These are phyloP conservation scores for Botrytis aclada DNA, from an alignment of 2,329 filamentous ascomycete species.

Conservation along the genomic window DNA sequence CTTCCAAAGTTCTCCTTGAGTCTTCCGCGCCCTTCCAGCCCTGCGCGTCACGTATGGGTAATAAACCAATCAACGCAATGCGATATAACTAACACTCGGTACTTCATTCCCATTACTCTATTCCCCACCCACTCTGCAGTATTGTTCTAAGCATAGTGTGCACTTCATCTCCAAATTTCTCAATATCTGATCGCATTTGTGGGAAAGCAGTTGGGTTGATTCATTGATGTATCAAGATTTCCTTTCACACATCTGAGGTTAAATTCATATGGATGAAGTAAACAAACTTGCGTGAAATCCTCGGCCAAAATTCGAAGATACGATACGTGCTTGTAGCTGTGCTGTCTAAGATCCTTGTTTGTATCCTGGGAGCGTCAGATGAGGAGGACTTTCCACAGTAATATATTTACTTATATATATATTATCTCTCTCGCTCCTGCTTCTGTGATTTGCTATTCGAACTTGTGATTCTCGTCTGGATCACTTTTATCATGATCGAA, in stretches of 20 bases:
- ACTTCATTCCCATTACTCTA: too few relatives aligned
- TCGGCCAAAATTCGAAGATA: neutral
- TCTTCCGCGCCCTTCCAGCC: fast-evolving
- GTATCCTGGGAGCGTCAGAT: neutral
- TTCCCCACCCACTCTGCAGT: too few relatives aligned
- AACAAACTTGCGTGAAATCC: neutral
- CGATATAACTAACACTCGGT: neutral
- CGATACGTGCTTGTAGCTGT: neutral
- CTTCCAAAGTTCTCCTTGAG: fast-evolving
- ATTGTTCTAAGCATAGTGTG: too few relatives aligned
- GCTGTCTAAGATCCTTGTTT: neutral
- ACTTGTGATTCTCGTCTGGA: neutral
- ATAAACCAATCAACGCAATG: neutral
- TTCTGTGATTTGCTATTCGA: neutral
- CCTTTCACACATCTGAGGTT: neutral
- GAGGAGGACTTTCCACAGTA: neutral
- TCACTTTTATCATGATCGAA: neutral
- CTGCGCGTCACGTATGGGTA: neutral
- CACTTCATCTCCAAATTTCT: too few relatives aligned
- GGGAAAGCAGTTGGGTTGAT: neutral
- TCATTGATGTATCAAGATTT: neutral
- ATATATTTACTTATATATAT: neutral
- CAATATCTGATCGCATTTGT: neutral
- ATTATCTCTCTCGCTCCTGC: too few relatives aligned
- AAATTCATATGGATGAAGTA: fast-evolving